Conservation (phyloP, 1,139 yeast species). For the Suhomyces guaymorum region DNA sequence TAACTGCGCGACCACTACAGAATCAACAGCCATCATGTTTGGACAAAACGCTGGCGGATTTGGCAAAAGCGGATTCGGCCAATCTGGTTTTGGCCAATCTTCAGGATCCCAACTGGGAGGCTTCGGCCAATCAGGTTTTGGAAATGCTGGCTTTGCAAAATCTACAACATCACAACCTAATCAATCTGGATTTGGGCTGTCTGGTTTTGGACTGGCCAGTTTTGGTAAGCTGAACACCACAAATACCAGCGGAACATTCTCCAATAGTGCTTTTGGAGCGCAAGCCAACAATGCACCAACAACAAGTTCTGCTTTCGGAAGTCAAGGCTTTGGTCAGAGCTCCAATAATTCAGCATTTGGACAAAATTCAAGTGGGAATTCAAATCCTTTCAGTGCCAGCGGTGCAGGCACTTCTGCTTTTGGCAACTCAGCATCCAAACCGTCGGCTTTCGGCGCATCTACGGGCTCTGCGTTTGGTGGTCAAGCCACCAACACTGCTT, state of each 20-base stretch:
- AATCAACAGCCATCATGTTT: conserved; percentile 4
- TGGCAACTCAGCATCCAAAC: conserved; percentile 5
- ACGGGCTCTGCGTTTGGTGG: conserved; percentile 13
- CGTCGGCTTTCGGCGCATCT: conserved; percentile 16
- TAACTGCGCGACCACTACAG: too few species aligned
- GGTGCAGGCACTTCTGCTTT: conserved; percentile 12
- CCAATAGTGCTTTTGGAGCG: conserved; percentile 8
- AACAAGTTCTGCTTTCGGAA: too few species aligned
- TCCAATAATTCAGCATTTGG: too few species aligned
- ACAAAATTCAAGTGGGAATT: too few species aligned
- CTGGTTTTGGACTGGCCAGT: conserved; percentile 11
- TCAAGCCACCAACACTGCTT: conserved; percentile 1
- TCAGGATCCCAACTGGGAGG: conserved; percentile 13
- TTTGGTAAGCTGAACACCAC: conserved; percentile 7
- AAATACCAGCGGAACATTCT: too few species aligned
- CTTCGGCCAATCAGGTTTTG: conserved; percentile 21
- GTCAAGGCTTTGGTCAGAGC: too few species aligned
- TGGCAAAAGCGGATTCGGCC: conserved; percentile 4
- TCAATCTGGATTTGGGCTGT: conserved; percentile 7
- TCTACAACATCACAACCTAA: conserved; percentile 2
- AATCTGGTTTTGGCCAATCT: conserved; percentile 11
- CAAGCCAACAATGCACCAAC: too few species aligned
- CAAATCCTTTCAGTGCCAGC: neutral
- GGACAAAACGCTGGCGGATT: conserved; percentile 3
- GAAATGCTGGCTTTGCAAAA: conserved; percentile 15